These are phyloP conservation scores for Leccinum fallax DNA, from an alignment of 1,284 basidiomycete species.

Conservation along the genomic window DNA sequence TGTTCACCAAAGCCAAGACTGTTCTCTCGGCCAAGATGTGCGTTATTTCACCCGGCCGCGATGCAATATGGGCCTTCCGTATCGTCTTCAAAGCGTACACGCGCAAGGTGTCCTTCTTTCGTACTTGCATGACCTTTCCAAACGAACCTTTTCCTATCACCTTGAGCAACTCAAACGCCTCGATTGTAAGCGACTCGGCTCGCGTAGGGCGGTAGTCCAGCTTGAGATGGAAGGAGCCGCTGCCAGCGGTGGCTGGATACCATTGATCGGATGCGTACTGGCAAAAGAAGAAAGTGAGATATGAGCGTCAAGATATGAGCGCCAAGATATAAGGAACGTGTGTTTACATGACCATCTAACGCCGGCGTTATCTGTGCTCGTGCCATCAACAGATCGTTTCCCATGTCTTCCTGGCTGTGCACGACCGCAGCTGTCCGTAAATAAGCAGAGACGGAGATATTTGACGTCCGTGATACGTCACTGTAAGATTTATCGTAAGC, in stretches of 20 bases:
- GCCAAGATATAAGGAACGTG: conserved; percentile 1
- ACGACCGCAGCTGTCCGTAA: conserved; percentile 64
- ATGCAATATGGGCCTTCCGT: conserved; percentile 98
- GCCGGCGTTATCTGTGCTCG: conserved; percentile 89
- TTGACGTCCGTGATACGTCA: conserved; percentile 89
- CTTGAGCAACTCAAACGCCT: conserved; percentile 95
- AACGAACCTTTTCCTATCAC: conserved; percentile 99
- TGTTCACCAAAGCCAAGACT: conserved; percentile 96
- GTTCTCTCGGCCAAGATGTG: conserved; percentile 98
- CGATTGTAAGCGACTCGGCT: conserved; percentile 87
- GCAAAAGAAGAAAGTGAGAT: conserved; percentile 5
- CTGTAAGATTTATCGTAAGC: conserved; percentile 40
- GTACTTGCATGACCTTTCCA: conserved; percentile 98
- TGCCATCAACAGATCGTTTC: conserved; percentile 86
- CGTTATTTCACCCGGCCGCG: conserved; percentile 94
- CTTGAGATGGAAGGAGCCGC: conserved; percentile 94
- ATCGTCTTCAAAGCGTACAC: conserved; percentile 99
- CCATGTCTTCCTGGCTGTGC: conserved; percentile 68
- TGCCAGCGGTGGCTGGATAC: conserved; percentile 84
- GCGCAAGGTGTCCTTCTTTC: conserved; percentile 97
- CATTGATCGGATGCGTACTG: conserved; percentile 83
- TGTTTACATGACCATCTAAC: conserved; percentile 73
- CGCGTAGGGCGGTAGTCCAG: conserved; percentile 89
- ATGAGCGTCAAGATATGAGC: conserved; percentile 3
- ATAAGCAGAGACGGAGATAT: conserved; percentile 87